These are phyloP conservation scores for Carex arenaria DNA, from an alignment of 202 grass and related monocot species.

Conservation along the genomic window DNA sequence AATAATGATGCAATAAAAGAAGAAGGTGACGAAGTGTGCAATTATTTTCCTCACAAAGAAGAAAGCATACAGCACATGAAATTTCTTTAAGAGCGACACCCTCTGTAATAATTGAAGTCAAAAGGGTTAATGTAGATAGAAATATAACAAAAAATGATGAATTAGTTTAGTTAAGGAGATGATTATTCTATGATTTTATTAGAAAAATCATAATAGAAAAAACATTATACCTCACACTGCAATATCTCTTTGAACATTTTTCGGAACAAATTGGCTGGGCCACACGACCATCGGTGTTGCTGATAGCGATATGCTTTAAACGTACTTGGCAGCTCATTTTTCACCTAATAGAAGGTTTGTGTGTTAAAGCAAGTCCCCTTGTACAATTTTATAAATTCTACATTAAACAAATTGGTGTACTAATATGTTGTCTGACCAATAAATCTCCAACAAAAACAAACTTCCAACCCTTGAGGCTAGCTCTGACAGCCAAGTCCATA, in stretches of 20 bases:
- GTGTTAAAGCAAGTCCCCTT: neutral
- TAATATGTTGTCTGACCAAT: slow-evolving; percentile 5
- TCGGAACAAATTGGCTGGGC: slow-evolving; percentile 65
- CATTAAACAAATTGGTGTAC: neutral
- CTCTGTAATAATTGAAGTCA: slow-evolving; percentile 15
- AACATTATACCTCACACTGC: slow-evolving; percentile 25
- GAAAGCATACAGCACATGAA: slow-evolving; percentile 75
- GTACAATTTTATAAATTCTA: neutral
- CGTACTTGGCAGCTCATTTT: slow-evolving; percentile 83
- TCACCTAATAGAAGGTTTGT: slow-evolving; percentile 24
- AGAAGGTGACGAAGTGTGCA: slow-evolving; percentile 80
- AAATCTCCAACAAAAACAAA: slow-evolving; percentile 59
- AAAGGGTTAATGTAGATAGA: neutral
- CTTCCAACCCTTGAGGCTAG: slow-evolving; percentile 57
- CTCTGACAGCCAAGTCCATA: slow-evolving; percentile 83
- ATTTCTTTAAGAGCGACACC: slow-evolving; percentile 68
- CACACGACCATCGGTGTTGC: slow-evolving; percentile 78
- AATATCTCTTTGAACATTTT: slow-evolving; percentile 72
- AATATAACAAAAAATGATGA: neutral
- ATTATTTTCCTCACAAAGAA: slow-evolving; percentile 83
- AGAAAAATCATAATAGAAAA: neutral
- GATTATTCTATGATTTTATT: neutral
- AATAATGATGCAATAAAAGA: slow-evolving; percentile 88
- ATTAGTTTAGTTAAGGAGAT: neutral
- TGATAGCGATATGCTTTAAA: slow-evolving; percentile 65